phyloP scores from a whole-genome alignment of 495 filamentous ascomycete species.

The Penicillium riverlandense region DNA sequence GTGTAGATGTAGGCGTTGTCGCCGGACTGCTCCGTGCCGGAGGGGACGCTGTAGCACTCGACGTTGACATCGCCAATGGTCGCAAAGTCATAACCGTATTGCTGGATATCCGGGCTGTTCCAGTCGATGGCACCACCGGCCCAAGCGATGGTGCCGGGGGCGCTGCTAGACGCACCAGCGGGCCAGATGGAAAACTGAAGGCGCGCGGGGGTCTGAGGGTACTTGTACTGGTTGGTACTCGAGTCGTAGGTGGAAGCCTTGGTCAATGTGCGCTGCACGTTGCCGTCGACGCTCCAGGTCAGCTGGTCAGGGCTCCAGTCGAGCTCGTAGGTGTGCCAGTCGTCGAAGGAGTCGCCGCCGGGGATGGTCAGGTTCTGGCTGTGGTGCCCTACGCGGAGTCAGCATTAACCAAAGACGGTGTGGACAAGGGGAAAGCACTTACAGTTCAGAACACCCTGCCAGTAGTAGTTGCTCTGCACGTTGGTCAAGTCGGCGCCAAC shows the following conservation, averaged over 20 bases:
- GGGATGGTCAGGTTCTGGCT: conserved; percentile 58
- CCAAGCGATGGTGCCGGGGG: conserved; percentile 81
- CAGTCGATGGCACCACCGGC: conserved; percentile 87
- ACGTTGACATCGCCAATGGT: conserved; percentile 70
- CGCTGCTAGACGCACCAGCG: conserved; percentile 73
- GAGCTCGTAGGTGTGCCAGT: conserved; percentile 88
- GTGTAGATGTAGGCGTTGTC: conserved; percentile 71
- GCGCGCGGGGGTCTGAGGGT: conserved; percentile 88
- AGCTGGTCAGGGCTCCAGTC: conserved; percentile 84
- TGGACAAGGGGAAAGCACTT: conserved; percentile 26
- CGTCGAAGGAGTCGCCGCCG: conserved; percentile 61
- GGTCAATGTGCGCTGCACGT: conserved; percentile 63
- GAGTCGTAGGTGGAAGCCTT: conserved; percentile 76
- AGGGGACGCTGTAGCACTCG: conserved; percentile 73
- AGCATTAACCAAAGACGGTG: too few species aligned
- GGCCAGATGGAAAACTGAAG: conserved; percentile 96
- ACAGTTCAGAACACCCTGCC: conserved; percentile 91
- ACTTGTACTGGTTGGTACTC: conserved; percentile 75
- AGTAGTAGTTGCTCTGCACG: conserved; percentile 95
- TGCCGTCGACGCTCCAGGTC: conserved; percentile 79
- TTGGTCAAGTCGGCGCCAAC: conserved; percentile 70
- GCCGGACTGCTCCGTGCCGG: conserved; percentile 52
- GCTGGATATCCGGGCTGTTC: conserved; percentile 72
- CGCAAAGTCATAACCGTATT: conserved; percentile 84
- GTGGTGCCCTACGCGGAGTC: conserved; percentile 53